Base-by-base conservation (phyloP, 2,329 filamentous ascomycete genomes). In the Trichoderma sp. region DNA sequence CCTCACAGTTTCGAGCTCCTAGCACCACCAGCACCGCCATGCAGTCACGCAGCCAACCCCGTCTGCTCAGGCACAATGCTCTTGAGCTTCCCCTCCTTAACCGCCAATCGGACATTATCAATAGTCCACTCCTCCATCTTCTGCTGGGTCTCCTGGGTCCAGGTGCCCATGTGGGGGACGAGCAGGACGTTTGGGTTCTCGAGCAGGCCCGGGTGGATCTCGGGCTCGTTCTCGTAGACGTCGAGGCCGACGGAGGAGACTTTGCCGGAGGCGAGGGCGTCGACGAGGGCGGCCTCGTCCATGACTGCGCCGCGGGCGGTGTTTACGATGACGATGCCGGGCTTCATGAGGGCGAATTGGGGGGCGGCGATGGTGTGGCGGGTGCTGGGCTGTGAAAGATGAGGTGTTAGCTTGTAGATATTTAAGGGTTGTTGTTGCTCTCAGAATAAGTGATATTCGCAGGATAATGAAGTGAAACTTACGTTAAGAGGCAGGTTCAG, bases 161-260 rank as follows among this genome's bases (percentile, higher is more conserved):
- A 94, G 0, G 94, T 97, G 0, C 93, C 93, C 92, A 97, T 93
- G 80, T 97, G 94, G 66, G 94, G 94, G 43, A 97, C 83, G 32
- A 97, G 84, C 76, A 95, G 84, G 26, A 93, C 92, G 75, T 89
- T 87, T 2, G 89, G 88, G 78, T 95, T 95, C 18, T 83, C 82
- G 15, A 95, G 76, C 56, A 97, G 83, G 1, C 91, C 92, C 0
- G 90, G 90, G 77, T 96, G 92, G 32, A 97, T 83, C 72, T 88
- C 85, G 0, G 94, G 94, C 81, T 97, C 93, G 47, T 94, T 85
- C 79, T 97, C 93, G 78, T 90, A 97, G 64, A 97, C 93, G 79
- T 97, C 93, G 6, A 97, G 85, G 1, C 93, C 93, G 15, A 85
- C 90, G 12, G 89, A 91, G 74, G 86, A 86, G 56, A 97, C 92